Percentiles rank a stretch among this genome's conserved stretches.
phyloP scores from a whole-genome alignment of 2,329 filamentous ascomycete species.

The Aureobasidium mangrovei region DNA sequence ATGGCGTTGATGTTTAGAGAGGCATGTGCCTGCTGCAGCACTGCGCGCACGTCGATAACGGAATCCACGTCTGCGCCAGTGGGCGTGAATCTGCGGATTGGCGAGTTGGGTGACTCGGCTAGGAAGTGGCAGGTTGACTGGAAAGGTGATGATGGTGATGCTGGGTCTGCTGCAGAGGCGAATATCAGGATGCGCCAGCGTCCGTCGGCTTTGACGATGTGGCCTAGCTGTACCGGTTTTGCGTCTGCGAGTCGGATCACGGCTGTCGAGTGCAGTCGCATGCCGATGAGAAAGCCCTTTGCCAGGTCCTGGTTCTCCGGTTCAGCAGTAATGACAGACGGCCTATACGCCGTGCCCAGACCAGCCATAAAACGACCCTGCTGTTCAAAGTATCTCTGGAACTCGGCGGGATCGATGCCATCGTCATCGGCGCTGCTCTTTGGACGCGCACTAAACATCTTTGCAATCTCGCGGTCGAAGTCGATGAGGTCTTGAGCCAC shows the following conservation, averaged over 20 bases:
- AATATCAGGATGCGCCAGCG: conserved; percentile 46
- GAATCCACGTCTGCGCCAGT: conserved; percentile 32
- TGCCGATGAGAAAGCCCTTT: conserved; percentile 35
- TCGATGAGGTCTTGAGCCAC: conserved; percentile 20
- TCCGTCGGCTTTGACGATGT: conserved; percentile 43
- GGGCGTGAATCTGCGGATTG: conserved; percentile 30
- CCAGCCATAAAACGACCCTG: conserved; percentile 36
- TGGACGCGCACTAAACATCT: conserved; percentile 17
- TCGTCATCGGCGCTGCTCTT: conserved; percentile 16
- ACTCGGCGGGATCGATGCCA: conserved; percentile 25
- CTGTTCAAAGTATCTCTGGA: conserved; percentile 15
- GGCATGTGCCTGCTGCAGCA: conserved; percentile 24
- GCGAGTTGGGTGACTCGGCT: conserved; percentile 18
- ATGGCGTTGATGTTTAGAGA: conserved; percentile 20
- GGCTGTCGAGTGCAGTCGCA: conserved; percentile 46
- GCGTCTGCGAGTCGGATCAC: conserved; percentile 54
- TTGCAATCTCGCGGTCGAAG: conserved; percentile 21
- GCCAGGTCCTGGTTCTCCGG: conserved; percentile 30
- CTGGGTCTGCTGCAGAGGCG: conserved; percentile 29
- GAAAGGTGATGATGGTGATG: not conserved
- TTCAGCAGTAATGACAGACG: conserved; percentile 35
- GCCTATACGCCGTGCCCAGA: conserved; percentile 46
- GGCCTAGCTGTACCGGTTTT: conserved; percentile 44
- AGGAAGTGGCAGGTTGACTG: not conserved
- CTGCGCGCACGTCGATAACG: conserved; percentile 45